These are phyloP conservation scores for Quercus lobata DNA, from an alignment of 331 rosid species.

Conservation along the genomic window DNA sequence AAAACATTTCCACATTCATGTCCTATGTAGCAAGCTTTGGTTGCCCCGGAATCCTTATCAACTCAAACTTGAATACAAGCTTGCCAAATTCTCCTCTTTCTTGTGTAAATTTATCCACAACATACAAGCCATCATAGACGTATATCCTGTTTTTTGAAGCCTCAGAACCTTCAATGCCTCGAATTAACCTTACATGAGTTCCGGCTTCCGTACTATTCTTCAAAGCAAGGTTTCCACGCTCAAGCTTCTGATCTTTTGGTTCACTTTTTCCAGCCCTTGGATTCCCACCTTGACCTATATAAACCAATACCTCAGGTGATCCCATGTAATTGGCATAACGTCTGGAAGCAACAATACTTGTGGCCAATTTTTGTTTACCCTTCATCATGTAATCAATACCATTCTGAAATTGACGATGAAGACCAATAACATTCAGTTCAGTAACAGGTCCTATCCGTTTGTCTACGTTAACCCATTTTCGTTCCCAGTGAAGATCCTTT, in stretches of 20 bases:
- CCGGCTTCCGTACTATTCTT: conserved; percentile 32
- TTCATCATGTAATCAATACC: conserved; percentile 44
- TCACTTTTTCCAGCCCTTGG: background rate
- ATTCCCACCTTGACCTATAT: conserved; percentile 47
- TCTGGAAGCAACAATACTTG: conserved; percentile 38
- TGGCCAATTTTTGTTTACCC: conserved; percentile 22
- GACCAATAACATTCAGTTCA: conserved; percentile 43
- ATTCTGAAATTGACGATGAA: conserved; percentile 19
- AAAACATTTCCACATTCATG: too few species aligned
- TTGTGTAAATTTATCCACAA: conserved; percentile 13
- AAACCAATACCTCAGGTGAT: conserved; percentile 18
- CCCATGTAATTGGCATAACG: conserved; percentile 19
- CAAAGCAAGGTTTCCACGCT: conserved; percentile 43
- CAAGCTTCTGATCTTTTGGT: conserved; percentile 30
- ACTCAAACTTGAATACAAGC: conserved; percentile 33
- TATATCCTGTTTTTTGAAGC: background rate
- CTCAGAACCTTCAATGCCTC: background rate
- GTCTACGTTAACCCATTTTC: conserved; percentile 9
- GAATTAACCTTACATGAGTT: conserved; percentile 42
- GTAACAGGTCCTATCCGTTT: conserved; percentile 28
- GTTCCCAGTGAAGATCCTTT: background rate
- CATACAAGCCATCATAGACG: conserved; percentile 45
- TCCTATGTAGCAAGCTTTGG: background rate
- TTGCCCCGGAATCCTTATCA: conserved; percentile 15
- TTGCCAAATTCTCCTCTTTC: conserved; percentile 37